Evolutionary conservation across 2,329 filamentous ascomycete species (phyloP).

Genomic region (Penicillium concentricum): DNA sequence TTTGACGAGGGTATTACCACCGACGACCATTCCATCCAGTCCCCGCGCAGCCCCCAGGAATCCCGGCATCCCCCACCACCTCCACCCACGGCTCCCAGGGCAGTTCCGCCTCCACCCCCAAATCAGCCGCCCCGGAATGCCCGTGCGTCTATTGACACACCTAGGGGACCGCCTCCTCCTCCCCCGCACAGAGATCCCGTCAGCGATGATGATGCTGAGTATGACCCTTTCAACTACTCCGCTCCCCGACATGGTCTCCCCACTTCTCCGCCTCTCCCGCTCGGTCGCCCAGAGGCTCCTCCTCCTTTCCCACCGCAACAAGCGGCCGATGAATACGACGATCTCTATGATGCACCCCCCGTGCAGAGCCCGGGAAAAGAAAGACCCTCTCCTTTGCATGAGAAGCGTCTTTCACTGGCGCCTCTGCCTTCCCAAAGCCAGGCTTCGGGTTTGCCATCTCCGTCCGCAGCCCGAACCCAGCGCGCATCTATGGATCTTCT

Average conservation of each 20-base stretch:
- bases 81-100: slow-evolving; percentile 58
- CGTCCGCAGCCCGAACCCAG: slow-evolving; percentile 44
- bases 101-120: slow-evolving; percentile 65
- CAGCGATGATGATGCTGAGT: slow-evolving; percentile 50
- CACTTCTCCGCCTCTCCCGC: slow-evolving; percentile 18
- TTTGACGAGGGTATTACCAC: slow-evolving; percentile 64
- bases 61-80: slow-evolving; percentile 51
- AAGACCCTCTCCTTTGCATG: slow-evolving; percentile 32
- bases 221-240: slow-evolving; percentile 54
- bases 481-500: slow-evolving; percentile 66
- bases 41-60: slow-evolving; percentile 43
- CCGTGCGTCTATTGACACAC: slow-evolving; percentile 33
- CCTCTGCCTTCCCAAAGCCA: slow-evolving; percentile 47
- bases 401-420: slow-evolving; percentile 46
- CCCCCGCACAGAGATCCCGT: slow-evolving; percentile 49
- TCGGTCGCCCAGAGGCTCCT: slow-evolving; percentile 26
- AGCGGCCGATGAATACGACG: slow-evolving; percentile 42
- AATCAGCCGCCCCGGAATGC: slow-evolving; percentile 55
- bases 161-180: slow-evolving; percentile 37
- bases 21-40: slow-evolving; percentile 54
- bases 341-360: slow-evolving; percentile 48
- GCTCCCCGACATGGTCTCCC: slow-evolving; percentile 35
- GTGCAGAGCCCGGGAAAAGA: slow-evolving; percentile 35
- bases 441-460: slow-evolving; percentile 40
- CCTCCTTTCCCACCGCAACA: slow-evolving; percentile 29